Evolutionary conservation across 164 flowering plant genomes (phyloP).

Genomic region (Piper longum): DNA sequence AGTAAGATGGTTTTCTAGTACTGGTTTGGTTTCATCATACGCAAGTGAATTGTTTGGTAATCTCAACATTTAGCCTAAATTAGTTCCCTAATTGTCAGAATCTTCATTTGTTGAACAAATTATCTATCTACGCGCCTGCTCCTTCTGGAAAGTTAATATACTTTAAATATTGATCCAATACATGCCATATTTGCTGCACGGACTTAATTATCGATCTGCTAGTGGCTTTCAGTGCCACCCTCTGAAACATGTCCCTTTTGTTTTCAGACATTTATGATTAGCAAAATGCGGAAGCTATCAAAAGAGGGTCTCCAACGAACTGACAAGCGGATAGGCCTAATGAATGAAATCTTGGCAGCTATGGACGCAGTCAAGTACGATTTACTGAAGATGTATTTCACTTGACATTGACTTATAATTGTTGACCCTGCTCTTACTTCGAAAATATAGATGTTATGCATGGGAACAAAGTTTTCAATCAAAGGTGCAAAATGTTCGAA

Average conservation of each 20-base stretch:
- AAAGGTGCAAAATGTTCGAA: conserved; percentile 58
- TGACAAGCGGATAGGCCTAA: conserved; percentile 93
- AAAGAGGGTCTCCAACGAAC: conserved; percentile 95
- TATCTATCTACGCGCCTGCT: too few relatives aligned
- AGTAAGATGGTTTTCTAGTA: conserved; percentile 22
- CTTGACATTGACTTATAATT: neutral
- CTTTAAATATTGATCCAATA: too few relatives aligned
- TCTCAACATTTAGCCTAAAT: too few relatives aligned
- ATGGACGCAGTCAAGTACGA: conserved; percentile 98
- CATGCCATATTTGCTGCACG: too few relatives aligned
- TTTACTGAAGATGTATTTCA: neutral
- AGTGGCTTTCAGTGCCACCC: neutral
- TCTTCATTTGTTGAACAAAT: too few relatives aligned
- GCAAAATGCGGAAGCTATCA: conserved; percentile 68
- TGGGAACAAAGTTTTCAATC: conserved; percentile 90
- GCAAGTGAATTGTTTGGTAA: too few relatives aligned
- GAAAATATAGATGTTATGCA: conserved; percentile 71
- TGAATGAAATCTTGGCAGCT: conserved; percentile 97
- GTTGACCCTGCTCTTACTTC: neutral
- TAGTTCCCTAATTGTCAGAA: too few relatives aligned
- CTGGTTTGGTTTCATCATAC: too few relatives aligned
- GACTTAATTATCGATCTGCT: too few relatives aligned
- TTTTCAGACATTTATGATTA: conserved; percentile 66
- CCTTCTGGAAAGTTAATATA: too few relatives aligned
- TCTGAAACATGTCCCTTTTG: neutral